phyloP scores from a whole-genome alignment of 2,329 filamentous ascomycete species.

The Dichotomopilus funicola region DNA sequence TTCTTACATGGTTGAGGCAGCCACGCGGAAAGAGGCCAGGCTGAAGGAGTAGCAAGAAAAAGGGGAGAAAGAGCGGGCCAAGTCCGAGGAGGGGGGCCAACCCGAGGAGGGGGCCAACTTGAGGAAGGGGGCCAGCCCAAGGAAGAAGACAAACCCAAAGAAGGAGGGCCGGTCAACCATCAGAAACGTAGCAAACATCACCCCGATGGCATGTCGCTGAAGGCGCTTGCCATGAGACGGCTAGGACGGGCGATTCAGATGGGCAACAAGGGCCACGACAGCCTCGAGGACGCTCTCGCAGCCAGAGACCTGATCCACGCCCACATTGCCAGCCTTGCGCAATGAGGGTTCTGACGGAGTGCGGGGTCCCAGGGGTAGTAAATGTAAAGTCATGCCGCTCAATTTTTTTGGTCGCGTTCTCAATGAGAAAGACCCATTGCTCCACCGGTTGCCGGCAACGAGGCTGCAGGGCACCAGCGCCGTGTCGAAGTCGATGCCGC shows the following conservation, averaged over 20 bases:
- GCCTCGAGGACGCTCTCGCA: slow-evolving; percentile 14
- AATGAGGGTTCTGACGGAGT: no score
- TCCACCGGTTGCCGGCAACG: slow-evolving; percentile 9
- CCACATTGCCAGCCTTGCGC: not conserved
- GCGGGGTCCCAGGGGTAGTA: no score
- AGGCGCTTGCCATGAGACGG: slow-evolving; percentile 11
- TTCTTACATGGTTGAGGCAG: slow-evolving; percentile 33
- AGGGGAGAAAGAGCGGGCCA: not conserved
- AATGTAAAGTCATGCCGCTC: no score
- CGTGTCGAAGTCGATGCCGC: slow-evolving; percentile 11
- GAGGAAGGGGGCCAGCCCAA: no score
- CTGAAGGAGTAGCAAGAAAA: slow-evolving; percentile 11
- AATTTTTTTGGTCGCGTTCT: no score
- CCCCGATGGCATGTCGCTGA: slow-evolving; percentile 9
- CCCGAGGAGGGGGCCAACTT: no score
- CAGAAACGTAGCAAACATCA: not conserved
- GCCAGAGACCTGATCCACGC: slow-evolving; percentile 9
- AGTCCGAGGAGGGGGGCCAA: no score
- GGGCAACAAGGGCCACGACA: slow-evolving; percentile 12
- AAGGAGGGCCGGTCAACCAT: not conserved
- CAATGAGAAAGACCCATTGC: slow-evolving; percentile 6
- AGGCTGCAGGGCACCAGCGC: slow-evolving; percentile 10
- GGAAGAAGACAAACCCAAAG: not conserved
- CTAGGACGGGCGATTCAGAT: slow-evolving; percentile 12
- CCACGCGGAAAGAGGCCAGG: slow-evolving; percentile 10